Evolutionary conservation across 179 eudicot genomes (phyloP), one percentile per base, ranked within the genome.

Genomic region (Spergularia azorica): DNA sequence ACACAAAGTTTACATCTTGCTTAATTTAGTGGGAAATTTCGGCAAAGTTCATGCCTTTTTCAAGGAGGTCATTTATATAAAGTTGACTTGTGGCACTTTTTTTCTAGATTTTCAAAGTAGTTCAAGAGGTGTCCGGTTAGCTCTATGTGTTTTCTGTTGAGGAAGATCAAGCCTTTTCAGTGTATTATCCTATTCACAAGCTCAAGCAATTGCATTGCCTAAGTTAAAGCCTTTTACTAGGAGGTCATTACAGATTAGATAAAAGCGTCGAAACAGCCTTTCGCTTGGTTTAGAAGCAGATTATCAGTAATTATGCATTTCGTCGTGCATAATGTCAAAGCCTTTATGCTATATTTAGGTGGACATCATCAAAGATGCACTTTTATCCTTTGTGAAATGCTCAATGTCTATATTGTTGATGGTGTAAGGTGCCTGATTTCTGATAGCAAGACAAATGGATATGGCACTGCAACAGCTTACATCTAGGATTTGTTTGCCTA

Each of bases 71-170:
- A 62, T 62, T 13, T 62, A 38, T 26, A 26, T 26, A 26, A 26
- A 26, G 32, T n/a, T 36, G 67, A 63, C n/a, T 26, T 32, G n/a
- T 66, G 15, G 17, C 3, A 41, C 70, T n/a, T n/a, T 67, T 17
- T n/a, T 9, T 46, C 17, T 8, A 65, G 69, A n/a, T n/a, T n/a
- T 63, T 63, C 36, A 7, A 36, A 26, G 67, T 63, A 63, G 67
- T 26, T 11, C 67, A 69, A 11, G 72, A 5, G 38, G 6, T 6
- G 7, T 68, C 18, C 13, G 17, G 51, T 18, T 12, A 12, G 39
- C 2, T 69, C 8, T 21, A 38, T 9, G 18, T 69, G 68, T 71
- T 71, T 58, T 57, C n/a, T 6, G 73, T 55, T 70, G 43, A 70
- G 16, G 46, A 26, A 54, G 21, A 14, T 70, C 43, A 5, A 36